Percentiles rank a stretch among this genome's conserved stretches.
These are phyloP conservation scores for Pythium chondricola DNA, from an alignment of 352 stramenopile species.

Conservation along the genomic window DNA sequence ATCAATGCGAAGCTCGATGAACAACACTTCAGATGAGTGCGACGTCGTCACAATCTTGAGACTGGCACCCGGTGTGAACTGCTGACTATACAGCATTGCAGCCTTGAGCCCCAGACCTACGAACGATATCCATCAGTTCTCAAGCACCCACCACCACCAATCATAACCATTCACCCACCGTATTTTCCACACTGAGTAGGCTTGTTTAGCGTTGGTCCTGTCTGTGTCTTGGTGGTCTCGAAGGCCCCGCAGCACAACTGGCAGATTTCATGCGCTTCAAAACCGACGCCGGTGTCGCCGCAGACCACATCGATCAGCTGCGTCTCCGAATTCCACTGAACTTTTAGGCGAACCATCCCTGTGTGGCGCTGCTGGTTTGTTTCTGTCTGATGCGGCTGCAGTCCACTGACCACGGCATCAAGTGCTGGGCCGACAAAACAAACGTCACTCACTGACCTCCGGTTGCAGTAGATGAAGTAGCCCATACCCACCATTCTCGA, in stretches of 20 bases:
- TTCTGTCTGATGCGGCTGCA: too few species aligned
- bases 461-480: not conserved
- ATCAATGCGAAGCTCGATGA: conserved; percentile 66
- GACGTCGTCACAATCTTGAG: conserved; percentile 64
- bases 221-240: conserved; percentile 48
- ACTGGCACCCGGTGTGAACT: conserved; percentile 26
- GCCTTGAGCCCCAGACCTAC: conserved; percentile 71
- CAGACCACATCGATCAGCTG: conserved; percentile 61
- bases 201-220: not conserved
- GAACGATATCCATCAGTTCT: not conserved
- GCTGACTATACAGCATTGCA: conserved; percentile 68
- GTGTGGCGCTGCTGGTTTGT: too few species aligned
- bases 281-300: conserved; percentile 65
- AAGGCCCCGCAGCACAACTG: conserved; percentile 66
- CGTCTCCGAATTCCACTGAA: conserved; percentile 21
- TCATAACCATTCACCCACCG: conserved; percentile 22
- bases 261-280: conserved; percentile 54
- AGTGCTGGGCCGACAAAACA: conserved; percentile 29
- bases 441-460: not conserved
- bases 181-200: conserved; percentile 54
- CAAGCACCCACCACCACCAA: not conserved
- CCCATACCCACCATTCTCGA: conserved; percentile 57
- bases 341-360: conserved; percentile 43
- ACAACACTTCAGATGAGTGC: conserved; percentile 50
- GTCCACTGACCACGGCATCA: conserved; percentile 42